Conservation (phyloP, 805 yeast genomes). For the Komagataella pseudopastoris region DNA sequence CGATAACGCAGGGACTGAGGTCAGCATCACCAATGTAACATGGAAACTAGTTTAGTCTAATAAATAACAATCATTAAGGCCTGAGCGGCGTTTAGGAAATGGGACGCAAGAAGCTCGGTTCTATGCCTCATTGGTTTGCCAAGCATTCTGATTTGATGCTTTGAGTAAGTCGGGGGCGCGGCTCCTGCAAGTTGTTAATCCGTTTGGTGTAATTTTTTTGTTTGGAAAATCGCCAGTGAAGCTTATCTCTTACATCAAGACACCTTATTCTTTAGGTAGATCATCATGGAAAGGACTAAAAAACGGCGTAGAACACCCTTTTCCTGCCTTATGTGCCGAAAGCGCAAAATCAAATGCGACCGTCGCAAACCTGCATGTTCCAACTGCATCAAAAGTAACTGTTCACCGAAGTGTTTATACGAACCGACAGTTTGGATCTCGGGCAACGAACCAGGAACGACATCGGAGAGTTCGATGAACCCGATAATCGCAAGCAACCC, state of each 20-base stretch:
- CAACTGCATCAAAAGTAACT: slow-evolving; percentile 7
- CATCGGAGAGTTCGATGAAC: neutral
- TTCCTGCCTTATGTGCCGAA: slow-evolving; percentile 12
- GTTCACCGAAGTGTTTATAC: slow-evolving; percentile 7
- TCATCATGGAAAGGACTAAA: slow-evolving; percentile 3
- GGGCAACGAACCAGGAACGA: neutral
- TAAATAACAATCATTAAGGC: no score
- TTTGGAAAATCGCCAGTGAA: neutral
- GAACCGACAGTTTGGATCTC: slow-evolving; percentile 6
- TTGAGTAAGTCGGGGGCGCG: neutral
- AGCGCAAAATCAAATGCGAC: slow-evolving; percentile 12
- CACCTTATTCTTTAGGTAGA: neutral
- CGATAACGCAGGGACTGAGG: slow-evolving; percentile 70
- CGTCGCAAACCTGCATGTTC: slow-evolving; percentile 10
- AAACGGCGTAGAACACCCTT: slow-evolving; percentile 12
- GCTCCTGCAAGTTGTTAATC: neutral
- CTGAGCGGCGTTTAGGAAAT: no score
- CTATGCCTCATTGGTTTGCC: neutral
- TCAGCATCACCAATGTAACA: slow-evolving; percentile 57
- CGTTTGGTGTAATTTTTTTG: neutral
- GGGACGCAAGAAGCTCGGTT: neutral
- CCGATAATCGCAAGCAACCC: neutral
- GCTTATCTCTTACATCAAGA: neutral
- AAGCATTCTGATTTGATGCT: neutral
- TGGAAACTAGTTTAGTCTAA: slow-evolving; percentile 38